Evolutionary conservation across 768 basidiomycete genomes (phyloP), one percentile per base, ranked within the genome.

Genomic region (Zangia roseola): DNA sequence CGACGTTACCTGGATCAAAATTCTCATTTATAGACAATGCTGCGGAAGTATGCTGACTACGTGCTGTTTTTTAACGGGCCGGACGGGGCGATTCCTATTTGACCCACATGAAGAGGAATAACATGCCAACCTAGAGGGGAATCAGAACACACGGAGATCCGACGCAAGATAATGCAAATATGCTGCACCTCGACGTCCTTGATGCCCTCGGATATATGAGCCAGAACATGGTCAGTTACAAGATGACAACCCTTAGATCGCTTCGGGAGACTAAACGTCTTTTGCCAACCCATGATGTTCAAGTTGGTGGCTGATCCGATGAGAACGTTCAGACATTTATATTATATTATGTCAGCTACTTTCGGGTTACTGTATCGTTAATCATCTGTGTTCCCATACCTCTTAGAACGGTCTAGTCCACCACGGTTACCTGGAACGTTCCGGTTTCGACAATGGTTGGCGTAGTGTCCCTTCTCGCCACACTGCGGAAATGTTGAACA

Each of bases 381-480:
- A 52, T 68, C 67, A 3, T 68, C 67, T 6, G 53, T 55, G 23
- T 55, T 67, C 26, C 54, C 64, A 49, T 45, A 70, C 48, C 67
- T 67, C 54, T 28, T 69, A 21, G 67, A 56, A 39, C 77, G 76
- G 56, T 90, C 89, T 40, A 83, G 70, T 8, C 93, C 93, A 47
- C 93, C 93, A 41, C 93, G 79, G 64, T 91, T 92, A 12, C 93
- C 93, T 23, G 93, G 93, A 20, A 92, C 86, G 64, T 93, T 94
- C 47, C 88, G 74, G 66, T 94, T 94, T 35, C 86, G 81, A 69
- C 94, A 97, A 59, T 90, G 84, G 64, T 97, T 95, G 17, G 94
- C 94, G 63, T 95, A 95, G 64, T 98, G 95, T 1, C 95, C 95
- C 57, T 88, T 86, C 67, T 91, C 85, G 31, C 91, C 91, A 61